Evolutionary conservation across 116 monocot genomes (phyloP), one percentile per base, ranked within the genome.

Genomic region (Posidonia oceanica): DNA sequence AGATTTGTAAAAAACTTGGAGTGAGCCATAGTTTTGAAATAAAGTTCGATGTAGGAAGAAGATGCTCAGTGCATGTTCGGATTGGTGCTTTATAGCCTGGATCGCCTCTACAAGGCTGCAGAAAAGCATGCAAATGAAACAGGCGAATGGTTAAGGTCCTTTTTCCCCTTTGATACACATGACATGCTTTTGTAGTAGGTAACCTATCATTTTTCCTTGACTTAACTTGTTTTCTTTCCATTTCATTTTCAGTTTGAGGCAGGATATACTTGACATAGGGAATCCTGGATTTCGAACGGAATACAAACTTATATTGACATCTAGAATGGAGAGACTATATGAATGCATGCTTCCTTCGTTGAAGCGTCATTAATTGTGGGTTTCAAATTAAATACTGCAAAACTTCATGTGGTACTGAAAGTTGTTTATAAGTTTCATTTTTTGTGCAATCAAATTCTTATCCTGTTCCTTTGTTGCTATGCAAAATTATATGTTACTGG

Each of bases 91-190:
- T 93, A 87, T 71, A 84, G 69, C 64, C 78, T 93, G 20, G 87
- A 93, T 76, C 80, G 77, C 41, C 86, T 93, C 12, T 93, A 83
- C 75, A 87, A 81, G 71, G 84, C 93, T 67, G 86, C 84, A 0
- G 84, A 93, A 73, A 71, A 77, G 65, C 84, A 93, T 76, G 93
- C 89, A 38, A 93, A 67, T 56, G 84, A 86, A 71, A 86, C 89
- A 18, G 87, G 85, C 23, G 93, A 89, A 71, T 89, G 89, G 93
- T 54, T 69, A 76, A 89, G 86, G 89, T 93, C 48, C 54, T 53
- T 52, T 36, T 36, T 67, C 29, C 16, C 59, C n/a, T 68, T 60
- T 60, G 23, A 37, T 22, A 1, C 39, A 21, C 3, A 29, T 63
- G 44, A 0, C 15, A 54, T 21, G 38, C 22, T 63, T 36, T 53